Conservation (phyloP, 306 rosid species). For the Heteromeles arbutifolia region DNA sequence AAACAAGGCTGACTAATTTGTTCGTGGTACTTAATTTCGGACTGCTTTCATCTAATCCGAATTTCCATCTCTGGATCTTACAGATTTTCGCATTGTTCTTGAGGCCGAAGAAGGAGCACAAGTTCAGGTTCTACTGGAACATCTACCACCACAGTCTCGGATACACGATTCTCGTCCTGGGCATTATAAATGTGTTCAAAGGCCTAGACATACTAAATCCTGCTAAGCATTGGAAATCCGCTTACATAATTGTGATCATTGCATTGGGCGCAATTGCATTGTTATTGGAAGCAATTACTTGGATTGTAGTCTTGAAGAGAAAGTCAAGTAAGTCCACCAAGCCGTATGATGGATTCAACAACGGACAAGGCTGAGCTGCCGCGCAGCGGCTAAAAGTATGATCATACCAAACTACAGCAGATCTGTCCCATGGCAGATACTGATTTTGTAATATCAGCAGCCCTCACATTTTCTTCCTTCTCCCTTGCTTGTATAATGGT, state of each 20-base stretch:
- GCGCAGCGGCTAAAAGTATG: not conserved
- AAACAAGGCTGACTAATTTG: not conserved
- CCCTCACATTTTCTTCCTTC: too few relatives aligned
- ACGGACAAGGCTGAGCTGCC: conserved; percentile 22
- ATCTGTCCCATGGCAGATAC: not conserved
- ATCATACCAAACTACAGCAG: not conserved
- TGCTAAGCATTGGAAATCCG: conserved; percentile 46
- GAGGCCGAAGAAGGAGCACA: conserved; percentile 73
- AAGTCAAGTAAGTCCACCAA: conserved; percentile 42
- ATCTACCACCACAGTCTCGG: conserved; percentile 76
- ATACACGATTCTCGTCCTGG: conserved; percentile 42
- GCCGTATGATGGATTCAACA: conserved; percentile 45
- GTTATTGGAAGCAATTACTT: conserved; percentile 62
- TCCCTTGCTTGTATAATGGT: conserved; percentile 21
- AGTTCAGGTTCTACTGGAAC: conserved; percentile 65
- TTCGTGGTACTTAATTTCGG: conserved; percentile 1
- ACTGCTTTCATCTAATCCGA: conserved; percentile 1
- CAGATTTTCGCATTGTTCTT: conserved; percentile 76
- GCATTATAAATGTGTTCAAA: conserved; percentile 63
- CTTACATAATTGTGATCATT: conserved; percentile 35
- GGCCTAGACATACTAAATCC: conserved; percentile 57
- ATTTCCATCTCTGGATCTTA: not conserved
- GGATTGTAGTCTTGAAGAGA: conserved; percentile 61
- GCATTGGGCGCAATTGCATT: conserved; percentile 46
- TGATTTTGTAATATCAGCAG: conserved; percentile 18